These are phyloP conservation scores for Epichloe coenophiala DNA, from an alignment of 2,329 filamentous ascomycete species.

Conservation along the genomic window DNA sequence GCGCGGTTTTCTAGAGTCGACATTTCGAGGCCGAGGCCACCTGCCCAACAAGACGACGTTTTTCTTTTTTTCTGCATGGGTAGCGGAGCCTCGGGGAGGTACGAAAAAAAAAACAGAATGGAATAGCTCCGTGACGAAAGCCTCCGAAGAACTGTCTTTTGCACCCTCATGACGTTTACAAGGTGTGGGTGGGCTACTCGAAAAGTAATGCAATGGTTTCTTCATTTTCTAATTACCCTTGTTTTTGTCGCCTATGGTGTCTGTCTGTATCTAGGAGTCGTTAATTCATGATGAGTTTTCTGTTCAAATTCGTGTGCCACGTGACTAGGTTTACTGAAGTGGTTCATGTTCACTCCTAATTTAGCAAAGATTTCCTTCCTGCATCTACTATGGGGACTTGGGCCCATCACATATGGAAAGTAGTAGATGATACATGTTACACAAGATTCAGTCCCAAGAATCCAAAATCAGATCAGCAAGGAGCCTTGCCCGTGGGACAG, in stretches of 20 bases:
- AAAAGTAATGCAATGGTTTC: conserved; percentile 30
- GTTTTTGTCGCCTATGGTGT: conserved; percentile 17
- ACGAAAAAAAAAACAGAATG: conserved; percentile 14
- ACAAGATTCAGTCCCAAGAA: too few relatives aligned
- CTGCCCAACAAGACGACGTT: neutral
- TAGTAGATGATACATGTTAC: too few relatives aligned
- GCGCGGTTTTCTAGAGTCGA: conserved; percentile 23
- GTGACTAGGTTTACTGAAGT: neutral
- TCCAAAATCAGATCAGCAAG: too few relatives aligned
- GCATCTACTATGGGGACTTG: too few relatives aligned
- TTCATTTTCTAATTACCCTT: conserved; percentile 14
- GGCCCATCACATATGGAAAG: too few relatives aligned
- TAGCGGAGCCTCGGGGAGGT: conserved; percentile 17
- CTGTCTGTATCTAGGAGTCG: conserved; percentile 25
- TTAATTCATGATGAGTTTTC: conserved; percentile 18
- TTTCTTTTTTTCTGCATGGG: conserved; percentile 6
- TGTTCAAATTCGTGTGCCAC: neutral
- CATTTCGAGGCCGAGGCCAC: conserved; percentile 8
- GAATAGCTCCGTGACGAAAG: conserved; percentile 23
- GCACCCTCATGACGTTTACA: conserved; percentile 19
- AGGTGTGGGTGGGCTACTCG: conserved; percentile 24
- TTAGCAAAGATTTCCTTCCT: too few relatives aligned
- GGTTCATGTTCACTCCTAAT: too few relatives aligned
- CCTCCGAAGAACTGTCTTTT: conserved; percentile 14
- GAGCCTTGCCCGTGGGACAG: too few relatives aligned